Conservation (phyloP, 2,329 filamentous ascomycete species). For the Aspergillus sp. region DNA sequence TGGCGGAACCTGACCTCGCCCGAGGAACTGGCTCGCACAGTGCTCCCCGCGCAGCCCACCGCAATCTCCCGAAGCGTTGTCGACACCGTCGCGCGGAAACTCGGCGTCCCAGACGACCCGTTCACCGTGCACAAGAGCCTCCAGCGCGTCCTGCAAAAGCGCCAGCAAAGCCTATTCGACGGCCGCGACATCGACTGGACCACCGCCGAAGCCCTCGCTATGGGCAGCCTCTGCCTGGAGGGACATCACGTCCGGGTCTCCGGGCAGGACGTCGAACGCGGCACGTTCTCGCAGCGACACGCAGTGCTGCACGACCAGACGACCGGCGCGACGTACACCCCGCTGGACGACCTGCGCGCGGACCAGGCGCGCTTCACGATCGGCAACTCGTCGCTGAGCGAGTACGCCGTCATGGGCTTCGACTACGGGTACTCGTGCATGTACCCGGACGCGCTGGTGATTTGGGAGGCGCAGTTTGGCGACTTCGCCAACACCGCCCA, state of each 20-base stretch:
- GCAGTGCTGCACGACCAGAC: conserved; percentile 97
- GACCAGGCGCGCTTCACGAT: conserved; percentile 96
- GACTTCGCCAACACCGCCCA: conserved; percentile 99
- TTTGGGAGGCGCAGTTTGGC: conserved; percentile 99
- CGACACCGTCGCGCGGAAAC: conserved; percentile 57
- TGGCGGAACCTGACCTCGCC: conserved; percentile 99
- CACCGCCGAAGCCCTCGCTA: conserved; percentile 92
- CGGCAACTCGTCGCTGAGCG: conserved; percentile 84
- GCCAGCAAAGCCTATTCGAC: conserved; percentile 86
- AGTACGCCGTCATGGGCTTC: conserved; percentile 80
- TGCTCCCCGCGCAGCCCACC: conserved; percentile 72
- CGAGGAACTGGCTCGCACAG: conserved; percentile 91
- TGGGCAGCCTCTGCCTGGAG: conserved; percentile 85
- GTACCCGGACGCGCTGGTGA: conserved; percentile 92
- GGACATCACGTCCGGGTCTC: conserved; percentile 97
- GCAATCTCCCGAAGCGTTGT: conserved; percentile 60
- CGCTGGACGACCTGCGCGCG: conserved; percentile 81
- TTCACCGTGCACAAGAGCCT: conserved; percentile 92
- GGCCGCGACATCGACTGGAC: conserved; percentile 97
- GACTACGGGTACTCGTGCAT: conserved; percentile 98
- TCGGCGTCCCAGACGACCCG: conserved; percentile 61
- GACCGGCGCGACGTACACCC: conserved; percentile 87
- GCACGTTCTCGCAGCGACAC: conserved; percentile 98
- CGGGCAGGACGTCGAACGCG: conserved; percentile 97
- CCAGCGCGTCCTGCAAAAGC: conserved; percentile 87